A percentile compares a stretch with the other conserved stretches of the same genome.
Conservation (phyloP, 2,329 filamentous ascomycete genomes). For the Phaeoacremonium minimum region DNA sequence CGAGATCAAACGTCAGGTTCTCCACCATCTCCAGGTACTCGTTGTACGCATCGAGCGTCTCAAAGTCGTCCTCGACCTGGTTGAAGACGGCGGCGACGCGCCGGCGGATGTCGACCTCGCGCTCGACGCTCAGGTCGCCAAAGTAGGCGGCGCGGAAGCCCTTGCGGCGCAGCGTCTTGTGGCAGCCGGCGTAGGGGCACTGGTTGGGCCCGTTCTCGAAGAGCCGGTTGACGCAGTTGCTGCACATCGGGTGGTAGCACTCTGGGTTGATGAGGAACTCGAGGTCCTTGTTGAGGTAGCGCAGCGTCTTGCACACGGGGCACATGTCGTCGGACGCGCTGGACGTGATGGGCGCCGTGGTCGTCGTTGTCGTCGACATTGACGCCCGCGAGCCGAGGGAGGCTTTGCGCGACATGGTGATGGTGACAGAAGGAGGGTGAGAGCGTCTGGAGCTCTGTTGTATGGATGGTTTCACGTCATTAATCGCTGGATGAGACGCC, state of each 20-base stretch:
- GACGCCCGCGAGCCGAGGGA: conserved; percentile 10
- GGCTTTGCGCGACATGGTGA: conserved; percentile 33
- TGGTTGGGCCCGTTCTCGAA: conserved; percentile 89
- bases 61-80: conserved; percentile 85
- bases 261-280: conserved; percentile 94
- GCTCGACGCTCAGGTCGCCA: conserved; percentile 79
- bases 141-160: conserved; percentile 88
- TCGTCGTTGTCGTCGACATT: conserved; percentile 7
- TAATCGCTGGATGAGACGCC: too few relatives aligned
- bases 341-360: conserved; percentile 8
- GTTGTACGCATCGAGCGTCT: conserved; percentile 78
- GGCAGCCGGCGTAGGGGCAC: conserved; percentile 87
- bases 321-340: conserved; percentile 64
- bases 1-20: conserved; percentile 82
- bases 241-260: conserved; percentile 99
- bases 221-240: conserved; percentile 89
- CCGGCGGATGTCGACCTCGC: conserved; percentile 87
- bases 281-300: conserved; percentile 93
- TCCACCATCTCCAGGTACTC: conserved; percentile 94
- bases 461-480: too few relatives aligned
- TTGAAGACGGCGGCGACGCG: conserved; percentile 81
- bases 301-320: conserved; percentile 94
- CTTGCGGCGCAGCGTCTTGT: conserved; percentile 77
- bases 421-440: too few relatives aligned
- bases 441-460: too few relatives aligned